Conservation (phyloP, 139 green algal genomes). For the Volvox reticuliferus region DNA sequence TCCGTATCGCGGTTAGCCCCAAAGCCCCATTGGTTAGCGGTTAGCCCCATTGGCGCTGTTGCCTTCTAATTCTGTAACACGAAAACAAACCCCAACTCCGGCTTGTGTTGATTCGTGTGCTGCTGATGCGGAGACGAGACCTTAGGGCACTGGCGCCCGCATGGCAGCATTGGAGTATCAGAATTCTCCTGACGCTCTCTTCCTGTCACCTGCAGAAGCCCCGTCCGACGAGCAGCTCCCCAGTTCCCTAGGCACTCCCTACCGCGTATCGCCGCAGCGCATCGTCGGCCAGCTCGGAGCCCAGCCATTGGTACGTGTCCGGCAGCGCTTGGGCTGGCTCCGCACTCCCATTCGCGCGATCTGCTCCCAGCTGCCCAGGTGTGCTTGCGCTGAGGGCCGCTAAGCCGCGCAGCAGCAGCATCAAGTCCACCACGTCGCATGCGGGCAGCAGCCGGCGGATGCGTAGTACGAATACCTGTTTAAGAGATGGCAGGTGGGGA, state of each 20-base stretch:
- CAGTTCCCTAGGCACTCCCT: not conserved
- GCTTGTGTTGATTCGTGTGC: no score
- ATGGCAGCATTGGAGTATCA: not conserved
- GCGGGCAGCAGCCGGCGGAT: not conserved
- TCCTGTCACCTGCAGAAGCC: not conserved
- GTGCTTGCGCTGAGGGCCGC: not conserved
- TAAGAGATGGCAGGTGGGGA: no score
- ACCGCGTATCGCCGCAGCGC: slow-evolving; percentile 28
- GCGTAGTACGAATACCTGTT: not conserved
- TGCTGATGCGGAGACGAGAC: not conserved
- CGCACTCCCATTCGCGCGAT: not conserved
- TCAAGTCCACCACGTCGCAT: not conserved
- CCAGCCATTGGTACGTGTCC: not conserved
- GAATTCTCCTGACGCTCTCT: not conserved
- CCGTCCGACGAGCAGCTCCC: not conserved
- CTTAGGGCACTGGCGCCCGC: no score
- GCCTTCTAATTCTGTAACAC: not conserved
- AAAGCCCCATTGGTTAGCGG: no score
- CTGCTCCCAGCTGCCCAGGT: not conserved
- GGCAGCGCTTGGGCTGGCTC: not conserved
- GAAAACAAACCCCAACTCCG: not conserved
- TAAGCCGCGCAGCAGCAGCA: slow-evolving; percentile 25
- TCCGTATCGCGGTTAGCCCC: no score
- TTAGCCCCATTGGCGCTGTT: no score
- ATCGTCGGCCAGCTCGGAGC: slow-evolving; percentile 11